A percentile compares a stretch with the other conserved stretches of the same genome.
Evolutionary conservation across 2,329 filamentous ascomycete species (phyloP).

Genomic region (Fusarium proliferatum): DNA sequence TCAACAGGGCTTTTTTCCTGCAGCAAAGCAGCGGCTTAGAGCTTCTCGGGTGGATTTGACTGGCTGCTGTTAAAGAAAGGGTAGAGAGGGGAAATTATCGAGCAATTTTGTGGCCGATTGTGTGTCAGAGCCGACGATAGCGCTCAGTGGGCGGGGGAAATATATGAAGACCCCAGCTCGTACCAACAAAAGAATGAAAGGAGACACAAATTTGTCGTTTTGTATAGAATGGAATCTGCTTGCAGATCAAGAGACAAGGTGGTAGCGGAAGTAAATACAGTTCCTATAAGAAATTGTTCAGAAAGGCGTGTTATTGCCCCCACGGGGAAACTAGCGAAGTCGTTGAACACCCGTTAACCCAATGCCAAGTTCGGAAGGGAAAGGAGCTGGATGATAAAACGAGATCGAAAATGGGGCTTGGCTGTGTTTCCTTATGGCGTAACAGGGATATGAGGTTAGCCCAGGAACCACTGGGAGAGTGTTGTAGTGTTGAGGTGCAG

Average conservation of each 20-base stretch:
- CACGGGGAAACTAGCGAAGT: conserved; percentile 9
- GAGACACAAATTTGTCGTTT: neutral
- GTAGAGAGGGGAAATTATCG: conserved; percentile 15
- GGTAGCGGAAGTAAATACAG: conserved; percentile 24
- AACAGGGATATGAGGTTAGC: conserved; percentile 37
- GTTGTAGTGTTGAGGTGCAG: conserved; percentile 21
- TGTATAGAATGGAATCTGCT: neutral
- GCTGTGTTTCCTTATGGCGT: conserved; percentile 32
- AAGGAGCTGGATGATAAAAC: conserved; percentile 18
- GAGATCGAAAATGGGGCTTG: conserved; percentile 14
- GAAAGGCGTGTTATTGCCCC: conserved; percentile 11
- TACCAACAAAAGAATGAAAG: neutral
- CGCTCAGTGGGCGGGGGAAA: conserved; percentile 21
- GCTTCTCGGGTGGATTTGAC: conserved; percentile 16
- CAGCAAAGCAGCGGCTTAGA: conserved; percentile 20
- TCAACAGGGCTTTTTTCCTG: conserved; percentile 21
- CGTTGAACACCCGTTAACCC: conserved; percentile 12
- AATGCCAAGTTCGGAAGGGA: conserved; percentile 16
- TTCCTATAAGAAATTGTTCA: conserved; percentile 12
- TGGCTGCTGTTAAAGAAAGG: conserved; percentile 14
- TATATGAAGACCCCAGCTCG: neutral
- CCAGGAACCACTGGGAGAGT: conserved; percentile 19
- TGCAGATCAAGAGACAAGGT: neutral
- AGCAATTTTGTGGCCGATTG: conserved; percentile 32
- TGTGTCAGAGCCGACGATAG: conserved; percentile 30